Evolutionary conservation across 2,329 filamentous ascomycete genomes (phyloP).

Genomic region (Beauveria rudraprayagi): DNA sequence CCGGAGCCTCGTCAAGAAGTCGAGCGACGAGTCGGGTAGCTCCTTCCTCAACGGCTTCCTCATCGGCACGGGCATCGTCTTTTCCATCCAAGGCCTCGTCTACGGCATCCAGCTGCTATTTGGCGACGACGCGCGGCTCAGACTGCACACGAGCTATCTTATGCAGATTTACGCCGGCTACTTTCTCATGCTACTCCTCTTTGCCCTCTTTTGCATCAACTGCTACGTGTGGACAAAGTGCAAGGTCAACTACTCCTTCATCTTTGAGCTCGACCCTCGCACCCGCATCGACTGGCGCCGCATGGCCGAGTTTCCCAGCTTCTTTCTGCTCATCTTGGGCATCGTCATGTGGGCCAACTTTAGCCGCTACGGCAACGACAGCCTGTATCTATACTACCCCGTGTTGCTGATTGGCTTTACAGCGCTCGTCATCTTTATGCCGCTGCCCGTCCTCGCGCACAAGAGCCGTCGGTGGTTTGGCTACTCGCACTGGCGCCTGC

Average conservation of each 20-base stretch:
- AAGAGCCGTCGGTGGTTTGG: conserved; percentile 77
- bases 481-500: conserved; percentile 81
- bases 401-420: conserved; percentile 68
- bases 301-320: conserved; percentile 75
- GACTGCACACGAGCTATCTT: conserved; percentile 55
- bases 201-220: conserved; percentile 76
- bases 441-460: conserved; percentile 65
- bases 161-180: conserved; percentile 91
- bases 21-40: conserved; percentile 45
- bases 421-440: conserved; percentile 63
- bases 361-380: conserved; percentile 52
- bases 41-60: conserved; percentile 57
- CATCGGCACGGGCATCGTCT: conserved; percentile 59
- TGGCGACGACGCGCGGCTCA: conserved; percentile 38
- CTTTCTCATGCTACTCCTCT: conserved; percentile 73
- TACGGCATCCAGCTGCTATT: conserved; percentile 49
- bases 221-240: conserved; percentile 74
- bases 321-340: conserved; percentile 71
- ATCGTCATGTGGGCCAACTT: conserved; percentile 89
- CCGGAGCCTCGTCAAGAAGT: conserved; percentile 58
- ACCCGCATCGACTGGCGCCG: conserved; percentile 86
- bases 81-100: conserved; percentile 57
- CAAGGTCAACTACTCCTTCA: conserved; percentile 93
- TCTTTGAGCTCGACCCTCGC: conserved; percentile 90
- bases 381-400: conserved; percentile 79